A percentile compares a stretch with the other conserved stretches of the same genome.
These are phyloP conservation scores for Diaporthe ilicicola DNA, from an alignment of 2,329 filamentous ascomycete species.

Conservation along the genomic window DNA sequence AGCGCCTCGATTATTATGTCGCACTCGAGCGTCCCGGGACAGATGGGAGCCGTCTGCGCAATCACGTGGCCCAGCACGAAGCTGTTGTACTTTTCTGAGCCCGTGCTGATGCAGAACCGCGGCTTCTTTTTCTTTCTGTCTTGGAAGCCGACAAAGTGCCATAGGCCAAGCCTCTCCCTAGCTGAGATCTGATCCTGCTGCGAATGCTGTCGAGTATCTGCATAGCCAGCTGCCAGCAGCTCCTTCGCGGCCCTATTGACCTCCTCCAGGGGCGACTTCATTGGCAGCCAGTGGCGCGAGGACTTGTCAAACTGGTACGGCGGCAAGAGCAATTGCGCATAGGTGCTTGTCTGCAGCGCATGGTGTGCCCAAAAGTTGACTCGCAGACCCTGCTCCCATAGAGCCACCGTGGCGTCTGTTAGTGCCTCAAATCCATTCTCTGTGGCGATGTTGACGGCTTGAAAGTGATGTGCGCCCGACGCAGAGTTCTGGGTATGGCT, in stretches of 20 bases:
- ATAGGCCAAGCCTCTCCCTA: constrained; percentile 5
- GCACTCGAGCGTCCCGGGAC: constrained; percentile 48
- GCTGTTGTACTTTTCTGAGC: constrained; percentile 43
- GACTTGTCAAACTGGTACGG: constrained; percentile 53
- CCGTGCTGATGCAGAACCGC: constrained; percentile 53
- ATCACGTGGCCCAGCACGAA: constrained; percentile 50
- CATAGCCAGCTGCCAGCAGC: no score
- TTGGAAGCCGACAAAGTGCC: constrained; percentile 33
- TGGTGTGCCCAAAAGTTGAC: constrained; percentile 50
- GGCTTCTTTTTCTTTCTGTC: constrained; percentile 36
- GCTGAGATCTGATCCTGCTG: no score
- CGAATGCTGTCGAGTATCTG: no score
- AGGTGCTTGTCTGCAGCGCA: constrained; percentile 37
- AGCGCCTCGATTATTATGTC: constrained; percentile 45
- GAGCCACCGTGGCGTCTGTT: constrained; percentile 37
- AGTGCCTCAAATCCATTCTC: constrained; percentile 35
- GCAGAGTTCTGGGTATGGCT: constrained; percentile 37
- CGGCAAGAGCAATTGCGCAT: constrained; percentile 44
- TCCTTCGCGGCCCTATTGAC: background rate
- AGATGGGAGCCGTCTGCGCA: constrained; percentile 46
- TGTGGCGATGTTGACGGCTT: constrained; percentile 38
- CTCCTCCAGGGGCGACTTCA: background rate
- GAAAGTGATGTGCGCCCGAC: no score
- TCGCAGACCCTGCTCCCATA: constrained; percentile 51
- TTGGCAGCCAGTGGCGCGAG: constrained; percentile 49